phyloP scores from a whole-genome alignment of 345 rosid genomes.

The Boechera retrofracta region DNA sequence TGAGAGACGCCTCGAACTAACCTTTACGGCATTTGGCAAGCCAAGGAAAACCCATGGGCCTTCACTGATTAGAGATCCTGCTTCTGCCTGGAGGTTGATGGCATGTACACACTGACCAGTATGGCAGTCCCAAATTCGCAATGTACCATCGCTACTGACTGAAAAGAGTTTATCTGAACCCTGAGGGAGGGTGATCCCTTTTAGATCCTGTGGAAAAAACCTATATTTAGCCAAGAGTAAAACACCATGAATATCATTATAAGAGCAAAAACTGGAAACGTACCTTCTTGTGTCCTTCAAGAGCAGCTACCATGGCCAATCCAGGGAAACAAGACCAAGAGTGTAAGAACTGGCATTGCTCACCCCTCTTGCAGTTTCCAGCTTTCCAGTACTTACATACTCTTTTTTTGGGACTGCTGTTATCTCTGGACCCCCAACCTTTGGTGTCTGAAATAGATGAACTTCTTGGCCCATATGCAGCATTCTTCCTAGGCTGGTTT shows the following conservation, averaged over 20 bases:
- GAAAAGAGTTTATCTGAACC: conserved; percentile 66
- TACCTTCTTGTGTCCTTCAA: conserved; percentile 48
- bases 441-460: conserved; percentile 16
- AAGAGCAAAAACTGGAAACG: neutral
- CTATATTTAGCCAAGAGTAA: neutral
- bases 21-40: conserved; percentile 63
- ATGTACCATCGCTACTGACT: conserved; percentile 57
- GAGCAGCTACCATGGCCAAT: conserved; percentile 36
- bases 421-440: conserved; percentile 8
- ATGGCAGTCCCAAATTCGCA: conserved; percentile 59
- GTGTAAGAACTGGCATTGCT: conserved; percentile 43
- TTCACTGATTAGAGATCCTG: conserved; percentile 57
- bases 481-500: conserved; percentile 7
- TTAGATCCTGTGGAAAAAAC: conserved; percentile 43
- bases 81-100: conserved; percentile 50
- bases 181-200: conserved; percentile 58
- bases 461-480: conserved; percentile 6
- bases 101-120: conserved; percentile 52
- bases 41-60: conserved; percentile 74
- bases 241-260: neutral
- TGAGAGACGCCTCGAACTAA: conserved; percentile 13
- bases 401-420: conserved; percentile 14
- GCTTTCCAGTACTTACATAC: conserved; percentile 43
- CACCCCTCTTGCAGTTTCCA: conserved; percentile 46
- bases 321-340: conserved; percentile 44